Conservation (phyloP, 192 early-diverging fungal species). For the Backusella westeae region DNA sequence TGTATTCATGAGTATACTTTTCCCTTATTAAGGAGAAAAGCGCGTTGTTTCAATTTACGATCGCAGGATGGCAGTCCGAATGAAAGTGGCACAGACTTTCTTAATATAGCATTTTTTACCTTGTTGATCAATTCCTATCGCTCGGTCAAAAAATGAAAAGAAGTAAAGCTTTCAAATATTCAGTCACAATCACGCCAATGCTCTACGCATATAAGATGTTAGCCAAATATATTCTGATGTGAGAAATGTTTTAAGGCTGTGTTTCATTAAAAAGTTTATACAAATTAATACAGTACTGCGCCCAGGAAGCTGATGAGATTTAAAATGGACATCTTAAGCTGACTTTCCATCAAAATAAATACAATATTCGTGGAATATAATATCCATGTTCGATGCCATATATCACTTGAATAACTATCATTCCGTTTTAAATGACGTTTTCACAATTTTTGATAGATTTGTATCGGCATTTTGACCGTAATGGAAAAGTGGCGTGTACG, state of each 20-base stretch:
- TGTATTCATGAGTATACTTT: background rate
- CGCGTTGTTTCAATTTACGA: background rate
- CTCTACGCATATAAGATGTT: background rate
- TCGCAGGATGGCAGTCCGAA: background rate
- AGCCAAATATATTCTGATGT: background rate
- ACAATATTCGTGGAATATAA: too few relatives aligned
- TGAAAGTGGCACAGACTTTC: background rate
- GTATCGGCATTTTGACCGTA: too few relatives aligned
- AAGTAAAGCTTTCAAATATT: background rate
- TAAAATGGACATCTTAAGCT: too few relatives aligned
- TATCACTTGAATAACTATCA: too few relatives aligned
- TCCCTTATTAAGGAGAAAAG: background rate
- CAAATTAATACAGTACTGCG: background rate
- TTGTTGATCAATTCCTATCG: background rate
- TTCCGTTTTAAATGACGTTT: too few relatives aligned
- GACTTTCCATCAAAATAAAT: too few relatives aligned
- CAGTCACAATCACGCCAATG: background rate
- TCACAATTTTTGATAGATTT: too few relatives aligned
- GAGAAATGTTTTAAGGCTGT: background rate
- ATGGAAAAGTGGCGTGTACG: background rate
- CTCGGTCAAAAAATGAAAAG: background rate
- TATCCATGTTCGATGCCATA: too few relatives aligned
- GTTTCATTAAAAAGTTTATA: background rate
- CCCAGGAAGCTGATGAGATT: too few relatives aligned
- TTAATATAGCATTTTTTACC: conserved; percentile 2